Base-by-base conservation (phyloP, 1,284 basidiomycete genomes). In the Cryptococcus floricola region DNA sequence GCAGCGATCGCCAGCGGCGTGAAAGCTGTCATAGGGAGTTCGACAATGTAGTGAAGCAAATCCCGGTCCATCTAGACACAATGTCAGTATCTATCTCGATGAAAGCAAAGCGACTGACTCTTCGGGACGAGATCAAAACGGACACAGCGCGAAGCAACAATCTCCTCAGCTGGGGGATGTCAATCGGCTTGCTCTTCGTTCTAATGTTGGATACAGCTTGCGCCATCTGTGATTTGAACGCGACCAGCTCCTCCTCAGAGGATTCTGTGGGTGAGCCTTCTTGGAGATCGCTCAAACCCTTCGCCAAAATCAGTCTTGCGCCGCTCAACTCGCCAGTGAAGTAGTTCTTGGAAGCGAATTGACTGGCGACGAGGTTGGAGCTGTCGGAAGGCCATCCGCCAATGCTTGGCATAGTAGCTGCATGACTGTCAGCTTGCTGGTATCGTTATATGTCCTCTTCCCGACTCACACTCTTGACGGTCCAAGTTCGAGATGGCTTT, bases 91-190 rank as follows among this genome's bases (percentile, higher is more conserved):
- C 51, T 28, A 16, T 28, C 13, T 5, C 19, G 19, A 25, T 14
- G 16, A 46, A 23, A 38, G 18, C 5, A 53, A 25, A 7, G 13
- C 7, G 4, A 54, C 75, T 59, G 65, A 91, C 91, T 79, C 84
- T 80, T 16, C 84, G 80, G 39, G 86, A 75, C 14, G 86, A 85
- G 52, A 91, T 85, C 25, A 95, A 74, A 8, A 85, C 85, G 0
- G 90, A 88, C 2, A 89, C 91, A 56, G 88, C 91, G 48, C 93
- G 85, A 75, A 96, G 92, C 27, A 98, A 79, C 2, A 98, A 78
- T 9, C 91, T 82, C 57, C 90, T 87, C 42, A 98, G 80, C 54
- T 96, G 91, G 46, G 87, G 83, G 2, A 91, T 82, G 13, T 85
- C 87, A 55, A 91, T 76, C 9, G 82, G 80, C 61, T 86, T 87